Evolutionary conservation across 139 green algal genomes (phyloP).

Genomic region (Chlorella sp.): DNA sequence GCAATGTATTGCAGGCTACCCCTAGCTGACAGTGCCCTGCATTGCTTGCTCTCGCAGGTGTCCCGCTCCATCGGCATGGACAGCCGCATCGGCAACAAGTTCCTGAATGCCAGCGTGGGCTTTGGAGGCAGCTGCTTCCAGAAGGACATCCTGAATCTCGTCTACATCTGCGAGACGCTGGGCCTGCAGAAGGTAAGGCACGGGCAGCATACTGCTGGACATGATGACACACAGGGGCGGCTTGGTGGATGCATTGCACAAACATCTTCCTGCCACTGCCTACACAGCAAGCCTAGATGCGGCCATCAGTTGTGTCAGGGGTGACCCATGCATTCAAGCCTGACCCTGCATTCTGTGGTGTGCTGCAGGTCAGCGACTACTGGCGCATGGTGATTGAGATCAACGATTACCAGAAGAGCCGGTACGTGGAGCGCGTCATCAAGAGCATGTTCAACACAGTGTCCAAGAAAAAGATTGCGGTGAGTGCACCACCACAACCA

Average conservation of each 20-base stretch:
- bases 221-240: no score
- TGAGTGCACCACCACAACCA: no score
- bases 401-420: slow-evolving; percentile 99
- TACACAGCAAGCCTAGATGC: no score
- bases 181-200: slow-evolving; percentile 89
- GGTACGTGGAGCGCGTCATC: slow-evolving; percentile 92
- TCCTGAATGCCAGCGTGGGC: slow-evolving; percentile 94
- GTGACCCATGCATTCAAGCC: no score
- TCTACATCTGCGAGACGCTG: slow-evolving; percentile 94
- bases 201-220: no score
- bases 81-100: slow-evolving; percentile 93
- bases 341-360: no score
- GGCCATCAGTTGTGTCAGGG: no score
- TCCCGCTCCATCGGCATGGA: slow-evolving; percentile 90
- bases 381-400: slow-evolving; percentile 88
- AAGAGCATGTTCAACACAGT: slow-evolving; percentile 99
- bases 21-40: not conserved
- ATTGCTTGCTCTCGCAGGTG: slow-evolving; percentile 53
- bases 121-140: slow-evolving; percentile 99
- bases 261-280: no score
- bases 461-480: slow-evolving; percentile 88
- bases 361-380: slow-evolving; percentile 92
- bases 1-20: not conserved
- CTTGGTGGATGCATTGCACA: no score
- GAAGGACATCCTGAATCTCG: slow-evolving; percentile 98